Percentiles rank a stretch among this genome's conserved stretches.
These are phyloP conservation scores for Ophiorrhiza pumila DNA, from an alignment of 257 asterid species.

Conservation along the genomic window DNA sequence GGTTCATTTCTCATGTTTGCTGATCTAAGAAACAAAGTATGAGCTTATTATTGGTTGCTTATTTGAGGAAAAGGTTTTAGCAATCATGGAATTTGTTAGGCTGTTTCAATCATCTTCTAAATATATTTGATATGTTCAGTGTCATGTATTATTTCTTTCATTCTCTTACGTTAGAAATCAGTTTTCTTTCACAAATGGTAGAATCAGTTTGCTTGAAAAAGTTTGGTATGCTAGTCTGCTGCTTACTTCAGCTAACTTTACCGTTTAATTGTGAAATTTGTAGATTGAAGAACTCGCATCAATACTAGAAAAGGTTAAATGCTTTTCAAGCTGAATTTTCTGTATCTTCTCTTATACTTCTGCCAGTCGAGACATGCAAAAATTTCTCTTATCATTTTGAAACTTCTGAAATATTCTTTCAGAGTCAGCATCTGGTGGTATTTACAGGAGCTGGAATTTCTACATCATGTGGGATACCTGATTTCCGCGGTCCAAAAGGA, in stretches of 20 bases:
- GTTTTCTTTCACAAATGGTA: background rate
- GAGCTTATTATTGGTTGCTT: background rate
- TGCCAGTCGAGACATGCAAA: background rate
- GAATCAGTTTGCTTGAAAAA: background rate
- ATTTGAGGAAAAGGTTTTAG: background rate
- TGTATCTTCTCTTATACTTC: background rate
- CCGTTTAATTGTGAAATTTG: slow-evolving; percentile 20
- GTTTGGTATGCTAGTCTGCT: background rate
- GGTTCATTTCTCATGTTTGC: background rate
- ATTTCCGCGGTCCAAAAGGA: slow-evolving; percentile 97
- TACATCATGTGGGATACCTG: slow-evolving; percentile 98
- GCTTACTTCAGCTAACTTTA: slow-evolving; percentile 6
- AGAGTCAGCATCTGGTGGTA: slow-evolving; percentile 96
- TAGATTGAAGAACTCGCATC: slow-evolving; percentile 78
- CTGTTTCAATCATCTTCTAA: background rate
- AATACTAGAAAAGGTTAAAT: slow-evolving; percentile 68
- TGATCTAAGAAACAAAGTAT: background rate
- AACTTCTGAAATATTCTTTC: slow-evolving; percentile 32
- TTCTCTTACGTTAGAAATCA: background rate
- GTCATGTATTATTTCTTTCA: background rate
- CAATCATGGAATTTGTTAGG: background rate
- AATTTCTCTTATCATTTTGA: background rate
- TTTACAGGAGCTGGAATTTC: slow-evolving; percentile 99
- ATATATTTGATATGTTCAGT: background rate
- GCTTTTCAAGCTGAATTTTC: background rate